Base-by-base conservation (phyloP, 108 stramenopile species). In the Cyclotella baltica region DNA sequence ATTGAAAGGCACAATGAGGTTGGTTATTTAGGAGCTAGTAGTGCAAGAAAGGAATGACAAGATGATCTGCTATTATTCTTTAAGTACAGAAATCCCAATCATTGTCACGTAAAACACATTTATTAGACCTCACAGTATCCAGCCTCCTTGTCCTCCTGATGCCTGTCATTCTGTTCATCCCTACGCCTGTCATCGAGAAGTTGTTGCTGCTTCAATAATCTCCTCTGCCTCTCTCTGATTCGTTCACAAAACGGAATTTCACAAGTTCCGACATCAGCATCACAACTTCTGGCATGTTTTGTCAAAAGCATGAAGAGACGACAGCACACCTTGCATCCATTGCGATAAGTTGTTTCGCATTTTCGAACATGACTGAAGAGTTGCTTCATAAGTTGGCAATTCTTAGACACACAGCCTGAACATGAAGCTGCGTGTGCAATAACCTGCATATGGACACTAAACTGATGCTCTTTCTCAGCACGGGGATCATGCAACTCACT, bases 401-500 rank as follows among this genome's bases (percentile, higher is more conserved):
- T 98, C 51, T 85, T 81, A 16, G 88, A 81, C 27, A 70, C 61
- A 73, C 98, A 98, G 8, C 70, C 67, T 23, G 83, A 73, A 31
- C 98, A 98, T 38, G 67, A 70, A 0, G 88, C 83, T 0, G 97
- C 92, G 71, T 98, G 89, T 47, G 77, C 68, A 34, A 97, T 81
- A 25, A 97, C 87, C 71, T 92, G 76, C 76, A 97, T 69, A 73
- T 97, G 96, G 0, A 85, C 73, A 74, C 81, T 75, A 28, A 98
- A 78, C 31, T 83, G 73, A 37, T 88, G 85, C n/a, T 89, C 78
- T 33, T 93, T 79, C 48, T 94, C 93, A 31, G 80, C 84, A 31
- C 88, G 85, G 11, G 94, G 93, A 63, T 97, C 93, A 78, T 95
- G 96, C 62, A 98, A 73, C 74, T 98, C 96, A 58, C 92, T 94